Conservation (phyloP, 805 yeast species). For the Candida germanica region DNA sequence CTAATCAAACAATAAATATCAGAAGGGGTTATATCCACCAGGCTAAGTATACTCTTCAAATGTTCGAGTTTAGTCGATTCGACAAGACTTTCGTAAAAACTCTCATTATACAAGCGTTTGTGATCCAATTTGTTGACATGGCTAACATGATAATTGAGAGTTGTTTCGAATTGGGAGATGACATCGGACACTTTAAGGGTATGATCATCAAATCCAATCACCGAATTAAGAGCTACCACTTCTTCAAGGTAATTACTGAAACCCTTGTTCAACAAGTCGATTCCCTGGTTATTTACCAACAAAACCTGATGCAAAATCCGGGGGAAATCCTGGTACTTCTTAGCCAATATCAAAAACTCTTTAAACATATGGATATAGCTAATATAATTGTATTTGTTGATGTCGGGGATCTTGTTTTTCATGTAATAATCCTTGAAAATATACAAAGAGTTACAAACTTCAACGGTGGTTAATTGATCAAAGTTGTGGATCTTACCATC, state of each 20-base stretch:
- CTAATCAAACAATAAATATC: slow-evolving; percentile 6
- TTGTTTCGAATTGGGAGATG: slow-evolving; percentile 14
- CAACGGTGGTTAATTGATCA: slow-evolving; percentile 22
- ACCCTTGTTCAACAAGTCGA: slow-evolving; percentile 9
- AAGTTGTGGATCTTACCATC: slow-evolving; percentile 19
- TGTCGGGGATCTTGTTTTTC: slow-evolving; percentile 16
- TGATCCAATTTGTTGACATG: slow-evolving; percentile 13
- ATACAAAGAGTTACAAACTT: slow-evolving; percentile 25
- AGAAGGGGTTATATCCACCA: slow-evolving; percentile 8
- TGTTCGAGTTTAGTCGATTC: slow-evolving; percentile 23
- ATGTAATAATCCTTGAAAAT: slow-evolving; percentile 21
- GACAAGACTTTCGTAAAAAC: slow-evolving; percentile 19
- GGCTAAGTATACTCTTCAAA: slow-evolving; percentile 18
- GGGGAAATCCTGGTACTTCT: slow-evolving; percentile 17
- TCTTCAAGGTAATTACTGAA: slow-evolving; percentile 16
- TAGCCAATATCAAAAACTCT: slow-evolving; percentile 15
- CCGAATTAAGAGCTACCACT: slow-evolving; percentile 18
- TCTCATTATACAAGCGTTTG: slow-evolving; percentile 12
- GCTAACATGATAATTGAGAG: slow-evolving; percentile 16
- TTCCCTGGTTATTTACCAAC: slow-evolving; percentile 11
- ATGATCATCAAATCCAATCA: slow-evolving; percentile 18
- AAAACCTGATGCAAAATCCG: slow-evolving; percentile 16
- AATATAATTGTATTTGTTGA: slow-evolving; percentile 15
- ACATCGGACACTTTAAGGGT: slow-evolving; percentile 15
- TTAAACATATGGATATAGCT: slow-evolving; percentile 22